A percentile compares a stretch with the other conserved stretches of the same genome.
Conservation (phyloP, 495 filamentous ascomycete genomes). For the Penicillium verhagenii region DNA sequence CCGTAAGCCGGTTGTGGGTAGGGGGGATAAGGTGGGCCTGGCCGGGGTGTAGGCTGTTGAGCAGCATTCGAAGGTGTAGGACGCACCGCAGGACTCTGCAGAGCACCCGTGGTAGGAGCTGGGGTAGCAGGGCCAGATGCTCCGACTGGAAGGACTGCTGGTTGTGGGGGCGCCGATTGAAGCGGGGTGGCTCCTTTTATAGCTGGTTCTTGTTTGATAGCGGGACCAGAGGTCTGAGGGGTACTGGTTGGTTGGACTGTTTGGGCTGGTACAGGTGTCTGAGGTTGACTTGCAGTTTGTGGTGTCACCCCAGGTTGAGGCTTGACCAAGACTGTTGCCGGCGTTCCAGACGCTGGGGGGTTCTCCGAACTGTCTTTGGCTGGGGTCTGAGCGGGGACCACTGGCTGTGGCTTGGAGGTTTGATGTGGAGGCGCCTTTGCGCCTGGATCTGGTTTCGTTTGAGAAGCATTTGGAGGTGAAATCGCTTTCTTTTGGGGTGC, state of each 20-base stretch:
- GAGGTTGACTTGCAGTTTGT: conserved; percentile 17
- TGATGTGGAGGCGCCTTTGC: conserved; percentile 4
- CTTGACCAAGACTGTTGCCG: conserved; percentile 26
- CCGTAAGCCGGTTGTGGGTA: conserved; percentile 36
- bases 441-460: not conserved
- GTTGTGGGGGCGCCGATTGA: conserved; percentile 18
- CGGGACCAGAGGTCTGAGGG: conserved; percentile 17
- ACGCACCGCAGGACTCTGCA: conserved; percentile 22
- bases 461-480: not conserved
- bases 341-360: conserved; percentile 25
- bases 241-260: not conserved
- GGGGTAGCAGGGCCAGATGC: conserved; percentile 25
- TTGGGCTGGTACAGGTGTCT: conserved; percentile 19
- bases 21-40: conserved; percentile 29
- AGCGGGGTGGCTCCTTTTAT: conserved; percentile 1
- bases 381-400: conserved; percentile 18
- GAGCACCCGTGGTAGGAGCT: conserved; percentile 10
- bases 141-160: conserved; percentile 16
- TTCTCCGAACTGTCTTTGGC: conserved; percentile 8
- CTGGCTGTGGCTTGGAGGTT: conserved; percentile 15
- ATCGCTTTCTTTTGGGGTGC: conserved; percentile 20
- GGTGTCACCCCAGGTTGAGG: conserved; percentile 31
- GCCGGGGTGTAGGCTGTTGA: conserved; percentile 24
- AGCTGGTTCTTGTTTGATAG: conserved; percentile 37
- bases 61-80: conserved; percentile 16